phyloP scores from a whole-genome alignment of 192 early-diverging fungal species.

The Chytriomyces hyalinus region DNA sequence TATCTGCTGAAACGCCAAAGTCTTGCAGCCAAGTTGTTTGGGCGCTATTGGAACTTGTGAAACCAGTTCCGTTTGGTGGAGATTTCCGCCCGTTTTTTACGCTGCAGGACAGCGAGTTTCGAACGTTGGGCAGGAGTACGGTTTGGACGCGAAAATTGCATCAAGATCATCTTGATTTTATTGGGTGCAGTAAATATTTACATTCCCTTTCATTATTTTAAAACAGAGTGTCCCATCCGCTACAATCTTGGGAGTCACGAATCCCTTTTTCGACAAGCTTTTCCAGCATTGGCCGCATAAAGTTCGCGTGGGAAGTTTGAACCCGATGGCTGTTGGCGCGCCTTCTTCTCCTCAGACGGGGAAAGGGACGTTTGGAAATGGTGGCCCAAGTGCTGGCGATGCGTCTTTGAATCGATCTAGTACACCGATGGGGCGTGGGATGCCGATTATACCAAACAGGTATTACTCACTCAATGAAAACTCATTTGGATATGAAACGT shows the following conservation, averaged over 20 bases:
- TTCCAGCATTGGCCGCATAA: constrained; percentile 90
- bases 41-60: constrained; percentile 86
- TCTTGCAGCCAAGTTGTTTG: constrained; percentile 86
- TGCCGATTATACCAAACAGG: background rate
- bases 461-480: too few species aligned
- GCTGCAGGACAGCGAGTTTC: constrained; percentile 93
- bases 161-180: background rate
- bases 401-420: background rate
- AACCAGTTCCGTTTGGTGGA: constrained; percentile 93
- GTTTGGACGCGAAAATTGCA: constrained; percentile 51
- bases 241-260: constrained; percentile 89
- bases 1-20: constrained; percentile 85
- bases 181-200: background rate
- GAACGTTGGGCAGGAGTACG: constrained; percentile 29
- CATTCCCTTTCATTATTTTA: background rate
- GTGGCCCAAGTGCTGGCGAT: background rate
- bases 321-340: background rate
- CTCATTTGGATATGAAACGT: too few species aligned
- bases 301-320: constrained; percentile 6
- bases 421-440: background rate
- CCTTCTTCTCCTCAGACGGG: background rate
- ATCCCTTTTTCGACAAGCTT: constrained; percentile 90
- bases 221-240: constrained; percentile 5
- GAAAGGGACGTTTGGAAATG: background rate
- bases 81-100: constrained; percentile 98